These are phyloP conservation scores for Penicillium freii DNA, from an alignment of 2,329 filamentous ascomycete genomes.

Conservation along the genomic window DNA sequence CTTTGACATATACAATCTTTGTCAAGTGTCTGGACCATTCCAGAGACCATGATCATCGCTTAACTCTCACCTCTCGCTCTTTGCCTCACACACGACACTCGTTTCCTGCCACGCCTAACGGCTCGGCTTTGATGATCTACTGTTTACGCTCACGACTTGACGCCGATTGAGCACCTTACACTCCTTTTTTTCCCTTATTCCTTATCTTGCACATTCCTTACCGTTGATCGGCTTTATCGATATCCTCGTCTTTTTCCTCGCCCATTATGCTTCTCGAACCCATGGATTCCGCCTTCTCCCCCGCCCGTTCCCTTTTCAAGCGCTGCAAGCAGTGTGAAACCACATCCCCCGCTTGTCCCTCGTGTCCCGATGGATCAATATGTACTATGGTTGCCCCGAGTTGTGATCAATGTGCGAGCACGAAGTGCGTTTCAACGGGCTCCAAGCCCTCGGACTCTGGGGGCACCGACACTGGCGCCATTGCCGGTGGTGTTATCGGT, in stretches of 20 bases:
- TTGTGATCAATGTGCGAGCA: slow-evolving; percentile 60
- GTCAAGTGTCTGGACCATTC: slow-evolving; percentile 8
- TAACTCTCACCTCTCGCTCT: slow-evolving; percentile 15
- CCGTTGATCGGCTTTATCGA: slow-evolving; percentile 25
- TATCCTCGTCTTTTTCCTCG: slow-evolving; percentile 5
- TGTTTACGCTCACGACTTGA: slow-evolving; percentile 38
- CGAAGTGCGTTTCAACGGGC: slow-evolving; percentile 41
- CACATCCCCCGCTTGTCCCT: slow-evolving; percentile 57
- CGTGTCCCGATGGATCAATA: slow-evolving; percentile 54
- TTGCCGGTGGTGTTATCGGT: slow-evolving; percentile 87
- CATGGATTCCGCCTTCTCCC: slow-evolving; percentile 22
- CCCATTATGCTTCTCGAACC: slow-evolving; percentile 31
- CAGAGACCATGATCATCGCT: slow-evolving; percentile 26
- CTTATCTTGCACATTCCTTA: slow-evolving; percentile 11
- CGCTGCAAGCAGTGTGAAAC: slow-evolving; percentile 57
- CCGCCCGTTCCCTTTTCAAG: slow-evolving; percentile 31
- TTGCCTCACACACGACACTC: slow-evolving; percentile 16
- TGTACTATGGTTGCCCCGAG: slow-evolving; percentile 60
- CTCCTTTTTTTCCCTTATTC: slow-evolving; percentile 22
- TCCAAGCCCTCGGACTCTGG: slow-evolving; percentile 24
- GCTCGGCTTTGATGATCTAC: slow-evolving; percentile 27
- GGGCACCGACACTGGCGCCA: slow-evolving; percentile 73
- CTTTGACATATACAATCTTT: neutral
- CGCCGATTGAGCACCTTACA: slow-evolving; percentile 32
- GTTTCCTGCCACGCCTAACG: slow-evolving; percentile 12